Percentiles rank a stretch among this genome's conserved stretches.
Evolutionary conservation across 768 basidiomycete species (phyloP).

Genomic region (Pisolithus sp.): DNA sequence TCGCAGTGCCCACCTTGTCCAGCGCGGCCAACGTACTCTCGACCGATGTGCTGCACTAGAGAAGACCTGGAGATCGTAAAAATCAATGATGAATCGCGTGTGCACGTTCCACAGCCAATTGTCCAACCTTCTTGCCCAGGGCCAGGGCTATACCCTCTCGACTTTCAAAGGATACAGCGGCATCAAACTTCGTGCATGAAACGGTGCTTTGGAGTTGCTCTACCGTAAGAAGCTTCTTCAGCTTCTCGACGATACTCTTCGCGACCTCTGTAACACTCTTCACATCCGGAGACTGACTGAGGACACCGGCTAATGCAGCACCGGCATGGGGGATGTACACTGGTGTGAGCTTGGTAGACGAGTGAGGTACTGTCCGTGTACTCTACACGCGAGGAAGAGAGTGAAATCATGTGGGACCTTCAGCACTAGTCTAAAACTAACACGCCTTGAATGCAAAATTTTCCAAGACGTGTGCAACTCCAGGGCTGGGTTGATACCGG

Average conservation of each 20-base stretch:
- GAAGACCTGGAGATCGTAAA: constrained; percentile 53
- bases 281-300: constrained; percentile 64
- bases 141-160: constrained; percentile 58
- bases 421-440: not conserved
- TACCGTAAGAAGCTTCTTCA: constrained; percentile 51
- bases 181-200: constrained; percentile 82
- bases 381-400: constrained; percentile 51
- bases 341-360: constrained; percentile 56
- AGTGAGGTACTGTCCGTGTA: constrained; percentile 62
- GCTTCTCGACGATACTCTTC: constrained; percentile 58
- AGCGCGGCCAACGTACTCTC: constrained; percentile 60
- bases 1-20: constrained; percentile 59
- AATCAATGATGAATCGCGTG: constrained; percentile 18
- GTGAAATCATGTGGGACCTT: not conserved
- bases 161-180: constrained; percentile 63
- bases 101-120: not conserved
- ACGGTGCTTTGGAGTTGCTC: constrained; percentile 78
- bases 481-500: constrained; percentile 81
- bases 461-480: constrained; percentile 90
- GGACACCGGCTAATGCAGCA: constrained; percentile 78
- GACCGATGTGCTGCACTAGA: constrained; percentile 45
- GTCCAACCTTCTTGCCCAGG: constrained; percentile 59
- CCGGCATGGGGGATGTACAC: constrained; percentile 89
- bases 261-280: constrained; percentile 62
- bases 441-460: constrained; percentile 98